Percentiles rank a stretch among this genome's conserved stretches.
phyloP scores from a whole-genome alignment of 2,329 filamentous ascomycete species.

The Xylaria digitata region DNA sequence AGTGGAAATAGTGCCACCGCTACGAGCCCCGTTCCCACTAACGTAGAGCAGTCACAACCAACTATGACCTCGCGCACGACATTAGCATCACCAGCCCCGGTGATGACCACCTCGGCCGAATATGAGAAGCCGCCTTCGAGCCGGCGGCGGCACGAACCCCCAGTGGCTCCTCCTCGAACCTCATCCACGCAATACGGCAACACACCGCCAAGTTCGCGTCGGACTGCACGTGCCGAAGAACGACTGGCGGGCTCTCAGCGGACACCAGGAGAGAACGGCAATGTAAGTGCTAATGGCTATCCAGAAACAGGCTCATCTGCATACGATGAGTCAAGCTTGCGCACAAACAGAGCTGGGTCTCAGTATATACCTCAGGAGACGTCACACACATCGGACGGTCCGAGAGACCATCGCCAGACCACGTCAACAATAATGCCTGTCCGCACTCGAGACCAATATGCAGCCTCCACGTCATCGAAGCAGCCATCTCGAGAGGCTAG shows the following conservation, averaged over 20 bases:
- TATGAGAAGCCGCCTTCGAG: constrained; percentile 60
- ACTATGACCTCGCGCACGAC: constrained; percentile 62
- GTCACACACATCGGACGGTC: constrained; percentile 53
- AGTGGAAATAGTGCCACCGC: constrained; percentile 62
- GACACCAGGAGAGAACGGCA: constrained; percentile 51
- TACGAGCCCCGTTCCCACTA: constrained; percentile 40
- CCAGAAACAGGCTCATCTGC: constrained; percentile 42
- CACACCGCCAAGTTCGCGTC: constrained; percentile 55
- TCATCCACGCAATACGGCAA: constrained; percentile 74
- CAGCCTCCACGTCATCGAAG: constrained; percentile 63
- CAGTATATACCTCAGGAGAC: constrained; percentile 55
- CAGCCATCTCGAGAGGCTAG: constrained; percentile 79
- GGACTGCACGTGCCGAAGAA: constrained; percentile 59
- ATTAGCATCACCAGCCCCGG: constrained; percentile 56
- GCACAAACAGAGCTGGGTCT: constrained; percentile 52
- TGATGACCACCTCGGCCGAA: constrained; percentile 55
- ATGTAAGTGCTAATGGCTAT: constrained; percentile 52
- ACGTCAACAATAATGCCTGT: constrained; percentile 57
- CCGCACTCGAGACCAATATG: constrained; percentile 55
- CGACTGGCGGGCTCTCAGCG: constrained; percentile 57
- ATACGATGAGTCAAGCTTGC: constrained; percentile 53
- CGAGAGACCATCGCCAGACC: constrained; percentile 55
- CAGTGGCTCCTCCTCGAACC: constrained; percentile 81
- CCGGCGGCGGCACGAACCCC: constrained; percentile 71
- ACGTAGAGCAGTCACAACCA: constrained; percentile 51